Base-by-base conservation (phyloP, 257 asterid genomes). In the Jacaranda copaia region DNA sequence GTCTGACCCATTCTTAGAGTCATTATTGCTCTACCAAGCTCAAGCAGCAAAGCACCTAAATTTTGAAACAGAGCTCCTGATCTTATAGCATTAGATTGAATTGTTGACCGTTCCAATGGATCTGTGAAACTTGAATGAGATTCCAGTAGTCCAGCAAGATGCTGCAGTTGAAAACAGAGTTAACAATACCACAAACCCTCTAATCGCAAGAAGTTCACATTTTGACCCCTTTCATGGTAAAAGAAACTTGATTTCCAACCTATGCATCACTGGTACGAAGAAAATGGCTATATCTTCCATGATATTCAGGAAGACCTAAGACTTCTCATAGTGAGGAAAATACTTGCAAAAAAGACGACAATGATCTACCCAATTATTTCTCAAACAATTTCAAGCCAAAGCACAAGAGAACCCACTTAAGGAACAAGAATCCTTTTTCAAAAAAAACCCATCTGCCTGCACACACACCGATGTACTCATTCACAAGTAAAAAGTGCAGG, bases 11-110 rank as follows among this genome's bases (percentile, higher is more conserved):
- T 92, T 79, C 94, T 90, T 75, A 93, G 59, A 38, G 97, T 96
- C 96, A 86, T 91, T 76, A 84, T 87, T 43, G 99, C 88, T 77
- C 98, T 88, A 71, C 97, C 98, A 83, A 96, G 98, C 86, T 96
- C 99, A 78, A 96, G 98, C 61, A 96, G 82, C 81, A 87, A 68
- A 76, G 97, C 88, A 62, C 99, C 97, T 55, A 96, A 84, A 70
- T 89, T 90, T 78, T 91, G 99, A 67, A 89, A 77, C 78, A 90
- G 89, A 43, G 79, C 81, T 75, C 98, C 99, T 4, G 96, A 81
- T 83, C 99, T 90, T 65, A 88, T 70, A 55, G 94, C 93, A 85
- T 80, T 80, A 18, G 91, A 80, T 75, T 96, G 99, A 80, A 90
- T 86, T 81, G 96, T 86, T 70, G 86, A 77, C 72, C 99, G 86